These are phyloP conservation scores for Cadophora sp. DNA, from an alignment of 2,329 filamentous ascomycete species.

Conservation along the genomic window DNA sequence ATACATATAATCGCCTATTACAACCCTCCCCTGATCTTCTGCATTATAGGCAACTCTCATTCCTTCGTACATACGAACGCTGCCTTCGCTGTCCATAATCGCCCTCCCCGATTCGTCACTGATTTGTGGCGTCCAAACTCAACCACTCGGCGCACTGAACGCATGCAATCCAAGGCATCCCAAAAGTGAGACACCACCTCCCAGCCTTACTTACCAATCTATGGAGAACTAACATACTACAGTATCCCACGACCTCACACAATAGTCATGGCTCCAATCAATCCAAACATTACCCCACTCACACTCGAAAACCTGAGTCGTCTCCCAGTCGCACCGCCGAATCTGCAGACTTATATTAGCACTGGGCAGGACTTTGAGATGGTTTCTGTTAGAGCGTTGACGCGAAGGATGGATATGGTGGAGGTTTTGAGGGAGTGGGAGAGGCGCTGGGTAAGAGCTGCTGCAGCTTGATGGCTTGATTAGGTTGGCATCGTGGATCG, in stretches of 20 bases:
- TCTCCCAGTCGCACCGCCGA: constrained; percentile 17
- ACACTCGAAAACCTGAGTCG: constrained; percentile 4
- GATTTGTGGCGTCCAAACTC: background rate
- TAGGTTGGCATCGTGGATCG: background rate
- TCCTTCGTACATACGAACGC: background rate
- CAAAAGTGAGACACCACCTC: background rate
- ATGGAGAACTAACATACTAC: background rate
- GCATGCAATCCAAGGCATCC: background rate
- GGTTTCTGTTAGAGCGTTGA: constrained; percentile 14
- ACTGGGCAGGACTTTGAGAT: constrained; percentile 28
- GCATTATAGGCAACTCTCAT: background rate
- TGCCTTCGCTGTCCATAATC: background rate
- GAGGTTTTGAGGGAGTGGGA: constrained; percentile 27
- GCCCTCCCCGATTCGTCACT: background rate
- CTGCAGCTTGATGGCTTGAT: background rate
- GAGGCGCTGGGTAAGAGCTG: constrained; percentile 21
- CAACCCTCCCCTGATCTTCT: background rate
- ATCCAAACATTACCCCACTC: background rate
- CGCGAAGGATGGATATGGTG: constrained; percentile 1
- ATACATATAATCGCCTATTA: background rate
- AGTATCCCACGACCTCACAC: background rate
- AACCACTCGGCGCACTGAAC: background rate
- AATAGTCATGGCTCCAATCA: background rate
- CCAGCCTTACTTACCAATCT: background rate
- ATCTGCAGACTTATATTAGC: constrained; percentile 31